Base-by-base conservation (phyloP, 306 rosid genomes). In the Cicer chorassanicum region DNA sequence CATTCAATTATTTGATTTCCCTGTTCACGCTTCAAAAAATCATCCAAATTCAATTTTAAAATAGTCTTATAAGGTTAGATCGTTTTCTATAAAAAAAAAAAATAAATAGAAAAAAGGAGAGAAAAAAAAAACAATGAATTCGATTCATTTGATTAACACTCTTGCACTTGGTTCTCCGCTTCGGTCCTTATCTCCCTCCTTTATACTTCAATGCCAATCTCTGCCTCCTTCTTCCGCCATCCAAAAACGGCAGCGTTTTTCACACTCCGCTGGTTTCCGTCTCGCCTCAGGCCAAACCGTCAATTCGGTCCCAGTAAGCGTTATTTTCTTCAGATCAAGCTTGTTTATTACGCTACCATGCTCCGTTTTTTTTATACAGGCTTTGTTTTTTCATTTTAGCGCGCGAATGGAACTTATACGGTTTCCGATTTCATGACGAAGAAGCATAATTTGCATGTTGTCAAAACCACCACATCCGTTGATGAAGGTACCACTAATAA, bases 361-460 rank as follows among this genome's bases (percentile, higher is more conserved):
- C n/a, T 71, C 9, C 1, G n/a, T 15, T 51, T 46, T 3, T 21
- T 51, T 19, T 43, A 50, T 64, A 29, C 40, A 16, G 36, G 12
- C 63, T 2, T 8, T 11, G 15, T 42, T 55, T 57, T 56, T 2
- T 6, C 8, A 12, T 46, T 40, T 84, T 84, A 89, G 97, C 80
- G 86, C 39, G 75, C 80, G 80, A 82, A 82, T 74, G 89, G 86
- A 78, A 69, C 80, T 55, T 89, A 84, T 46, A 88, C 79, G 0
- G 96, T 94, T 82, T 89, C 95, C 8, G 97, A 94, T 80, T 90
- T 94, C 85, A 94, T 94, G 99, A 90, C 99, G 9, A 86, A 76
- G 60, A 94, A 66, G 83, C 88, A 87, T 21, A 9, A 78, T 54
- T 81, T 94, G 48, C 85, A 81, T 15, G 96, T 86, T 69, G 99